Conservation (phyloP, 2,329 filamentous ascomycete genomes). For the Teratosphaeria viscida region DNA sequence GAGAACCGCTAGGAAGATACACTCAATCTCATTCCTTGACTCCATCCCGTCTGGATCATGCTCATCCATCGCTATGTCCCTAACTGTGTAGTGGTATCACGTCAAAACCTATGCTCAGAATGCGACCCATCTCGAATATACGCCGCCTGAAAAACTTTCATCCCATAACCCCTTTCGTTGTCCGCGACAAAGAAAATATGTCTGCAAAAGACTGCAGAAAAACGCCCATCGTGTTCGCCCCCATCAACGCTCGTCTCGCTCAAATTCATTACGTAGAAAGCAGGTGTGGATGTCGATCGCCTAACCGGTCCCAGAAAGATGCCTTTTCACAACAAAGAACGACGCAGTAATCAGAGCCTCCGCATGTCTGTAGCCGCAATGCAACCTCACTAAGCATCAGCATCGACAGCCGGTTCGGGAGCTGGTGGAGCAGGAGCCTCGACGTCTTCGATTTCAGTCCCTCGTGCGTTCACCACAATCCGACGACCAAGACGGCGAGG, state of each 20-base stretch:
- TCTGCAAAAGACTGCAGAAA: not conserved
- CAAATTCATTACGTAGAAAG: no score
- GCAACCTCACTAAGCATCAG: not conserved
- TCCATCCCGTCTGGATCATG: not conserved
- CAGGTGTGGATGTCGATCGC: no score
- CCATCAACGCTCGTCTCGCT: not conserved
- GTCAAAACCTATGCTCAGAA: not conserved
- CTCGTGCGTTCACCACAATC: conserved; percentile 44
- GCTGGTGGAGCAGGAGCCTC: conserved; percentile 8
- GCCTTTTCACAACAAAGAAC: not conserved
- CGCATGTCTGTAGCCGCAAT: not conserved
- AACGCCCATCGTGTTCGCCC: not conserved
- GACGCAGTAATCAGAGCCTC: not conserved
- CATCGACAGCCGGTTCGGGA: conserved; percentile 4
- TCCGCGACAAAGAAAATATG: not conserved
- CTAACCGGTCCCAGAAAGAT: no score
- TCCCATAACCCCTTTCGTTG: not conserved
- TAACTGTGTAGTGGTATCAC: not conserved
- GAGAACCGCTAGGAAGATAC: no score
- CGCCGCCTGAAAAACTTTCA: not conserved
- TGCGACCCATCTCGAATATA: not conserved
- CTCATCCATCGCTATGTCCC: not conserved
- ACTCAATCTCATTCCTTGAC: not conserved
- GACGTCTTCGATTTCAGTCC: conserved; percentile 24
- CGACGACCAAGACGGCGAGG: conserved; percentile 67